These are phyloP conservation scores for Penicillium digitatum DNA, from an alignment of 2,329 filamentous ascomycete genomes.

Conservation along the genomic window DNA sequence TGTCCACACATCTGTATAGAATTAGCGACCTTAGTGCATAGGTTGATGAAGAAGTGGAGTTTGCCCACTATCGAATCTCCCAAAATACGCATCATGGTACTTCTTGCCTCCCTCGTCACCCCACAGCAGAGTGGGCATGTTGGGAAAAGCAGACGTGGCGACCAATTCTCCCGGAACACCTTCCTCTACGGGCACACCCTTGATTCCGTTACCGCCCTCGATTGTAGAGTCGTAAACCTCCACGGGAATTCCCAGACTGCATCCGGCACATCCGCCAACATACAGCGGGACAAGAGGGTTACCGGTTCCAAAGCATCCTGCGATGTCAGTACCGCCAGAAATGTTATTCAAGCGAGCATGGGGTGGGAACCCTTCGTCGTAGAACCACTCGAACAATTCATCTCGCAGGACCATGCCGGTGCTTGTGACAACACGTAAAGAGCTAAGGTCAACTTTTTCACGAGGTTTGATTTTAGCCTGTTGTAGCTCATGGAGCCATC, in stretches of 20 bases:
- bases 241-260: slow-evolving; percentile 52
- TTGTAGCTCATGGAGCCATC: slow-evolving; percentile 70
- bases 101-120: slow-evolving; percentile 49
- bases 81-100: slow-evolving; percentile 43
- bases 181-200: slow-evolving; percentile 51
- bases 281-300: slow-evolving; percentile 67
- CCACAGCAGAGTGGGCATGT: slow-evolving; percentile 66
- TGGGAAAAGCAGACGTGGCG: slow-evolving; percentile 67
- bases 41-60: neutral
- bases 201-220: slow-evolving; percentile 30
- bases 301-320: slow-evolving; percentile 38
- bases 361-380: slow-evolving; percentile 66
- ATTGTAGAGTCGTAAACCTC: slow-evolving; percentile 55
- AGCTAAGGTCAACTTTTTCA: slow-evolving; percentile 59
- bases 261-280: slow-evolving; percentile 53
- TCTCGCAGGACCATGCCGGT: slow-evolving; percentile 82
- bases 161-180: slow-evolving; percentile 75
- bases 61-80: slow-evolving; percentile 16
- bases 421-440: slow-evolving; percentile 59
- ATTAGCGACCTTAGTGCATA: neutral
- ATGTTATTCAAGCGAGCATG: slow-evolving; percentile 56
- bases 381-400: slow-evolving; percentile 74
- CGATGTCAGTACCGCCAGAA: slow-evolving; percentile 33
- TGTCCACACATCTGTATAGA: slow-evolving; percentile 62
- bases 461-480: slow-evolving; percentile 61